phyloP scores from a whole-genome alignment of 1,284 basidiomycete genomes.

The Farysia itapuensis region DNA sequence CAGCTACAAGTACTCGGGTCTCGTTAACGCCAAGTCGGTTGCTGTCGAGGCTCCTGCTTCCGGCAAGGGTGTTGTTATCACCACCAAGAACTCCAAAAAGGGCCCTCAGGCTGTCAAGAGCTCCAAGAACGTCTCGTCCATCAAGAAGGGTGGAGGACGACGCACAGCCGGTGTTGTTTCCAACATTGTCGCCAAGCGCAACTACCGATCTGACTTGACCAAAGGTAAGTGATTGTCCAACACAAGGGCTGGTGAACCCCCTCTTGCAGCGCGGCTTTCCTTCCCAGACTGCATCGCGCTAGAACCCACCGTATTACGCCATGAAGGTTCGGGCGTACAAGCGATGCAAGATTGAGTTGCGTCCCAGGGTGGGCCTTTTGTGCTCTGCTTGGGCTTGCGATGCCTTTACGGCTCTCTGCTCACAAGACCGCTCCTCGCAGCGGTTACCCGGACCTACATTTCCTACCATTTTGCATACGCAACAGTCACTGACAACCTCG shows the following conservation, averaged over 20 bases:
- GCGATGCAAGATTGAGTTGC: slow-evolving; percentile 50
- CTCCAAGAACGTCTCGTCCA: slow-evolving; percentile 23
- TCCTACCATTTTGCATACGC: background rate
- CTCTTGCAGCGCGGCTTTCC: too few relatives aligned
- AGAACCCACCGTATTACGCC: slow-evolving; percentile 57
- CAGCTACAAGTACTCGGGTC: slow-evolving; percentile 57
- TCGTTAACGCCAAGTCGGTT: slow-evolving; percentile 57
- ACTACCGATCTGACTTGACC: slow-evolving; percentile 57
- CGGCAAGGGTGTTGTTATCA: slow-evolving; percentile 48
- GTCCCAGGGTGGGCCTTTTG: slow-evolving; percentile 3
- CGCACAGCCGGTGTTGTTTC: slow-evolving; percentile 51
- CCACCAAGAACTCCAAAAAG: slow-evolving; percentile 55
- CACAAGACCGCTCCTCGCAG: slow-evolving; percentile 3
- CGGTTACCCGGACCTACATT: slow-evolving; percentile 23
- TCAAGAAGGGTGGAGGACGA: slow-evolving; percentile 49
- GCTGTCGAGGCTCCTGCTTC: slow-evolving; percentile 42
- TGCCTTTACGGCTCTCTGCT: background rate
- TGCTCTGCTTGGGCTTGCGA: background rate
- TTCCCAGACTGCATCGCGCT: slow-evolving; percentile 56
- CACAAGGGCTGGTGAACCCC: too few relatives aligned
- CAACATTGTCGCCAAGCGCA: slow-evolving; percentile 53
- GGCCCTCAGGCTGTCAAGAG: slow-evolving; percentile 34
- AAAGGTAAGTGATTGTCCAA: slow-evolving; percentile 54
- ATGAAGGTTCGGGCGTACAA: slow-evolving; percentile 59
- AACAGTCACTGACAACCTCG: slow-evolving; percentile 8